These are phyloP conservation scores for Plasmopara muralis DNA, from an alignment of 352 stramenopile genomes.

Conservation along the genomic window DNA sequence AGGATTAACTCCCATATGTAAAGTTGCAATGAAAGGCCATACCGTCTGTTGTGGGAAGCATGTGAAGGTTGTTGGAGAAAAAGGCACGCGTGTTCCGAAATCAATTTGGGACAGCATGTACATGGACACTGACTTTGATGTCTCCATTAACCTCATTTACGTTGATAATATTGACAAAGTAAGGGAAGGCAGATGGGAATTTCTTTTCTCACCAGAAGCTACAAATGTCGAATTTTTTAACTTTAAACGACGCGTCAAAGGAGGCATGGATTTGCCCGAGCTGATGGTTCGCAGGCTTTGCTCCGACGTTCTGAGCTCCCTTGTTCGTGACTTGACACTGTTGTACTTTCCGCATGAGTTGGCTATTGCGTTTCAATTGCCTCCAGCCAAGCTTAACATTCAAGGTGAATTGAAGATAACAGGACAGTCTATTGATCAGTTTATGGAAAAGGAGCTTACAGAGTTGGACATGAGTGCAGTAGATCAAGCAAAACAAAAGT, in stretches of 20 bases:
- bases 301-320: slow-evolving; percentile 51
- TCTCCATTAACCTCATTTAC: slow-evolving; percentile 52
- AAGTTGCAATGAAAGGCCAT: slow-evolving; percentile 54
- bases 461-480: slow-evolving; percentile 13
- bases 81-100: slow-evolving; percentile 68
- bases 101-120: slow-evolving; percentile 78
- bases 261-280: slow-evolving; percentile 64
- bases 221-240: slow-evolving; percentile 62
- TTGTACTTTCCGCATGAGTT: slow-evolving; percentile 66
- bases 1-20: slow-evolving; percentile 59
- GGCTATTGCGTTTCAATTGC: slow-evolving; percentile 43
- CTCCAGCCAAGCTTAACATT: slow-evolving; percentile 52
- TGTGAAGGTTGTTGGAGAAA: slow-evolving; percentile 71
- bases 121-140: slow-evolving; percentile 60
- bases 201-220: slow-evolving; percentile 44
- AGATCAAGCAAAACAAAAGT: slow-evolving; percentile 15
- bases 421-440: slow-evolving; percentile 44
- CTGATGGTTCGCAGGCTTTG: slow-evolving; percentile 64
- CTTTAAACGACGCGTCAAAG: slow-evolving; percentile 56
- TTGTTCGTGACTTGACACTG: slow-evolving; percentile 52
- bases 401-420: slow-evolving; percentile 49
- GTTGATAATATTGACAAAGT: slow-evolving; percentile 43
- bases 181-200: slow-evolving; percentile 52
- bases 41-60: slow-evolving; percentile 63
- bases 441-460: slow-evolving; percentile 47